Percentiles rank a stretch among this genome's conserved stretches.
phyloP scores from a whole-genome alignment of 2,329 filamentous ascomycete species.

The Chaetomium olivaceum region DNA sequence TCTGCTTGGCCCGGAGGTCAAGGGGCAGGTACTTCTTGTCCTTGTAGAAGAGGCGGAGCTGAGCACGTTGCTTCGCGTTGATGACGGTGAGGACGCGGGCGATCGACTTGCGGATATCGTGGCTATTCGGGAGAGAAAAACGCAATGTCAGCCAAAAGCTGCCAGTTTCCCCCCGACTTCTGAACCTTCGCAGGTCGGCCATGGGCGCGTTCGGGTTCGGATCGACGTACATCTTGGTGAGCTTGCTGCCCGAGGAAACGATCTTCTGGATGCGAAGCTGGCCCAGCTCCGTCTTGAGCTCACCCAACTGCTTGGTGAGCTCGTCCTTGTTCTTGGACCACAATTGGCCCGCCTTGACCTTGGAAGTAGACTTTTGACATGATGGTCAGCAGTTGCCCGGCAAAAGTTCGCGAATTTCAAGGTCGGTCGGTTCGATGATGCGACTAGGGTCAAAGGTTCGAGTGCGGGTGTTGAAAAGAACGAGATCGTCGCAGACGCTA shows the following conservation, averaged over 20 bases:
- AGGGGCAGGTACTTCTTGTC: slow-evolving; percentile 99
- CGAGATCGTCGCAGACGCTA: slow-evolving; percentile 8
- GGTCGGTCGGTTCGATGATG: slow-evolving; percentile 35
- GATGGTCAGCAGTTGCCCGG: slow-evolving; percentile 37
- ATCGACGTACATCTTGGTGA: slow-evolving; percentile 86
- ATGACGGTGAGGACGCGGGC: slow-evolving; percentile 98
- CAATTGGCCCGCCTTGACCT: slow-evolving; percentile 94
- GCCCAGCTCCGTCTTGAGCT: slow-evolving; percentile 94
- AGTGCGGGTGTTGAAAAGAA: slow-evolving; percentile 14
- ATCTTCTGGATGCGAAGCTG: slow-evolving; percentile 99
- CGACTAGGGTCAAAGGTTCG: slow-evolving; percentile 35
- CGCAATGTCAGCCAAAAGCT: slow-evolving; percentile 30
- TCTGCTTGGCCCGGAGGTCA: slow-evolving; percentile 98
- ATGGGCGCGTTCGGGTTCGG: slow-evolving; percentile 13
- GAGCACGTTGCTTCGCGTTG: slow-evolving; percentile 98
- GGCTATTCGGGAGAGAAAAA: slow-evolving; percentile 55
- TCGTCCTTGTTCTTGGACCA: slow-evolving; percentile 99
- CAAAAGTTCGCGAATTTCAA: slow-evolving; percentile 24
- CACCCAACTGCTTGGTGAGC: slow-evolving; percentile 88
- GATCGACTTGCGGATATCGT: slow-evolving; percentile 99
- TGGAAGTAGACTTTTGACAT: slow-evolving; percentile 56
- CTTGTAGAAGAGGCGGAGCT: slow-evolving; percentile 99
- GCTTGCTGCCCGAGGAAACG: slow-evolving; percentile 89
- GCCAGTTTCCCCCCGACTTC: not conserved
- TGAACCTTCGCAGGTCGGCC: not conserved